These are phyloP conservation scores for Starmerella etchellsii DNA, from an alignment of 805 yeast species.

Conservation along the genomic window DNA sequence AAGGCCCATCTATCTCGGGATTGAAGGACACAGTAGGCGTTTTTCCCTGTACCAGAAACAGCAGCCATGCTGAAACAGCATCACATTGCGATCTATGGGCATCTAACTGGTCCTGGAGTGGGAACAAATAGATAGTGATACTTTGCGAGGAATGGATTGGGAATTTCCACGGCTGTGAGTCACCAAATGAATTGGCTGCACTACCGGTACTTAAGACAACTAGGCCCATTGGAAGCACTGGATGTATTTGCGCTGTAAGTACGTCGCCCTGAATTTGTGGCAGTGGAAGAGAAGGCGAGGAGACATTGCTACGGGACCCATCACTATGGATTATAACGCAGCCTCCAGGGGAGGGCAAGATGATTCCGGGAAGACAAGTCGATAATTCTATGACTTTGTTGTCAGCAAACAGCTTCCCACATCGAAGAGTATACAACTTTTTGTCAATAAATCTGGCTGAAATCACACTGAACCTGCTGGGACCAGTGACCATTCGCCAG, in stretches of 20 bases:
- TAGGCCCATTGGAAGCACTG: constrained; percentile 9
- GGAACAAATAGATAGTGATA: constrained; percentile 4
- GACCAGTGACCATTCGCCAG: background rate
- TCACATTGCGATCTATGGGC: constrained; percentile 1
- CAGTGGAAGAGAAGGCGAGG: background rate
- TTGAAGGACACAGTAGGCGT: too few species aligned
- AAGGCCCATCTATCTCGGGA: too few species aligned
- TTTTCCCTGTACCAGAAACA: background rate
- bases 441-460: background rate
- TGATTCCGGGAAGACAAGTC: background rate
- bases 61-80: constrained; percentile 2
- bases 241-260: constrained; percentile 4
- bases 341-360: background rate
- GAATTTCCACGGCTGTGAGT: constrained; percentile 5
- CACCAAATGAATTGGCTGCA: background rate
- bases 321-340: background rate
- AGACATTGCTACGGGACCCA: background rate
- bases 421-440: background rate
- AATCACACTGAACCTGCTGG: background rate
- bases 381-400: background rate
- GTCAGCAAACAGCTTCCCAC: background rate
- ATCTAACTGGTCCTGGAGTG: background rate
- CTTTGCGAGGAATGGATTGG: constrained; percentile 14
- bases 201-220: constrained; percentile 1
- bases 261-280: constrained; percentile 10